These are phyloP conservation scores for Colletotrichum tropicicola DNA, from an alignment of 2,329 filamentous ascomycete genomes.

Conservation along the genomic window DNA sequence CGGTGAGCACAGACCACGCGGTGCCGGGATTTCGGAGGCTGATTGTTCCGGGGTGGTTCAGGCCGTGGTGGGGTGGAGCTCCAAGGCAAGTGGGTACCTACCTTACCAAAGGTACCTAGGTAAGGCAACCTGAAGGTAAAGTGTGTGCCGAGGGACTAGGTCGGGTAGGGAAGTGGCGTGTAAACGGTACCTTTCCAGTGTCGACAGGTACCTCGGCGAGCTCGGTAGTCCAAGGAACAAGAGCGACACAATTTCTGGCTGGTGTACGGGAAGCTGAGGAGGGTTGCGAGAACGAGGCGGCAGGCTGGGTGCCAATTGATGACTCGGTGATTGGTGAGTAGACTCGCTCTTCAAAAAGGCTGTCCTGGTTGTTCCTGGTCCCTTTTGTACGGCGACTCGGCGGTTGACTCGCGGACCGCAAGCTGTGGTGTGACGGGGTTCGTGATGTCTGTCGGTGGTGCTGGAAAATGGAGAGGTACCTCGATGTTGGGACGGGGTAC, in stretches of 20 bases:
- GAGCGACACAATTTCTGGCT: too few species aligned
- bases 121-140: neutral
- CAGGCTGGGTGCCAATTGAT: too few species aligned
- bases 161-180: neutral
- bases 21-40: too few species aligned
- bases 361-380: neutral
- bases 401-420: neutral
- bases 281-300: too few species aligned
- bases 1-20: conserved; percentile 10
- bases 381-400: neutral
- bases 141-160: neutral
- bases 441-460: neutral
- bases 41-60: too few species aligned
- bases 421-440: conserved; percentile 12
- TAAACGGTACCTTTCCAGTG: neutral
- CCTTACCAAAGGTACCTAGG: neutral
- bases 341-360: neutral
- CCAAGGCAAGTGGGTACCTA: too few species aligned
- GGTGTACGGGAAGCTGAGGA: too few species aligned
- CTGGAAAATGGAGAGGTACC: neutral
- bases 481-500: neutral
- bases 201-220: neutral
- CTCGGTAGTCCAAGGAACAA: neutral
- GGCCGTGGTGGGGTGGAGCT: too few species aligned
- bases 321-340: neutral